These are phyloP conservation scores for Hanseniaspora taiwanica DNA, from an alignment of 805 yeast species.

Conservation along the genomic window DNA sequence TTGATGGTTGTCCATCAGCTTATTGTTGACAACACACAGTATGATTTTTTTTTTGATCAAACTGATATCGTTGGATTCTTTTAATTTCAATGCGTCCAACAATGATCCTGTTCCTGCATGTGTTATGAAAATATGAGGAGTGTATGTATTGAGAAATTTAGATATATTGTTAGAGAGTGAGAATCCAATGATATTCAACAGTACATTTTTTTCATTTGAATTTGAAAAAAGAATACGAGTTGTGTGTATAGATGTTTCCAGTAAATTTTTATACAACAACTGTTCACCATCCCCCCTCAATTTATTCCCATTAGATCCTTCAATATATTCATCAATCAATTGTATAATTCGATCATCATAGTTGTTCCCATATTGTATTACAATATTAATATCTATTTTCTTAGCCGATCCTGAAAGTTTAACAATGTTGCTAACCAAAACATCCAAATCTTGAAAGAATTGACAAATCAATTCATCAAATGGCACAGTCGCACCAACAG, in stretches of 20 bases:
- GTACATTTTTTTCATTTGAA: no score
- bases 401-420: slow-evolving; percentile 20
- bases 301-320: no score
- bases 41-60: slow-evolving; percentile 16
- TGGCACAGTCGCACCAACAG: slow-evolving; percentile 88
- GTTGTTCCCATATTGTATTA: slow-evolving; percentile 49
- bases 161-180: slow-evolving; percentile 31
- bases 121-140: slow-evolving; percentile 53
- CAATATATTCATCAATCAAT: slow-evolving; percentile 2
- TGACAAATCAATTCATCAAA: slow-evolving; percentile 46
- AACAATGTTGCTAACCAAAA: not conserved
- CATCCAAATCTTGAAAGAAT: slow-evolving; percentile 16
- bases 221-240: slow-evolving; percentile 1
- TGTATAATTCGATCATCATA: slow-evolving; percentile 14
- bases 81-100: slow-evolving; percentile 51
- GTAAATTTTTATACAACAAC: no score
- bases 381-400: slow-evolving; percentile 28
- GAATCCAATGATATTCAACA: slow-evolving; percentile 34
- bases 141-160: slow-evolving; percentile 24
- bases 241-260: not conserved
- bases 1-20: slow-evolving; percentile 83
- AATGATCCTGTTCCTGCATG: slow-evolving; percentile 94
- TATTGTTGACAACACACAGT: slow-evolving; percentile 56
- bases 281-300: no score
- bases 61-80: not conserved